phyloP scores from a whole-genome alignment of 441 rosid species.

The Biscutella laevigata region DNA sequence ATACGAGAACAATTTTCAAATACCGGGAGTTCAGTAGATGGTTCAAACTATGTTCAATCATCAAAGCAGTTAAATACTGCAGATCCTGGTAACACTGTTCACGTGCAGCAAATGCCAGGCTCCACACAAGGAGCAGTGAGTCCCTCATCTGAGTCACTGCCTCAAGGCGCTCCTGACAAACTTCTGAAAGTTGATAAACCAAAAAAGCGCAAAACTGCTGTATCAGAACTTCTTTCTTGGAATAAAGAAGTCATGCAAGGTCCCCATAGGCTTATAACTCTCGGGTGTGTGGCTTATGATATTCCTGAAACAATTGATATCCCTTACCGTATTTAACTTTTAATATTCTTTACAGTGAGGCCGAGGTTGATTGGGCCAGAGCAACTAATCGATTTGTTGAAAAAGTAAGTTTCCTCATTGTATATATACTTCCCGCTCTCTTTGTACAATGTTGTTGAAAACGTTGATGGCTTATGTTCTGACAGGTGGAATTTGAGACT shows the following conservation, averaged over 20 bases:
- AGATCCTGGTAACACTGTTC: no score
- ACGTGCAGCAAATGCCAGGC: constrained; percentile 26
- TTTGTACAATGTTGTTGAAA: constrained; percentile 8
- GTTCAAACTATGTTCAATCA: constrained; percentile 27
- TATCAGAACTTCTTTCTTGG: constrained; percentile 58
- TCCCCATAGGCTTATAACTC: constrained; percentile 38
- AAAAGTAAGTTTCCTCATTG: constrained; percentile 45
- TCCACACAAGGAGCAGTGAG: constrained; percentile 30
- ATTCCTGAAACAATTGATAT: no score
- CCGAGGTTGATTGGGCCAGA: constrained; percentile 65
- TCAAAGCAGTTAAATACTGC: constrained; percentile 30
- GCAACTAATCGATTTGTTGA: constrained; percentile 56
- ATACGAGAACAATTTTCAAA: constrained; percentile 31
- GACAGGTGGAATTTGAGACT: constrained; percentile 56
- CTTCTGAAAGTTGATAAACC: constrained; percentile 30
- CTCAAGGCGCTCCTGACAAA: constrained; percentile 27
- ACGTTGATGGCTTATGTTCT: constrained; percentile 15
- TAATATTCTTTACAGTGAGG: constrained; percentile 42
- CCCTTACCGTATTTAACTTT: neutral
- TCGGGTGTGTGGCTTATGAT: constrained; percentile 46
- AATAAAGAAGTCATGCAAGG: constrained; percentile 50
- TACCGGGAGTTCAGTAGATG: constrained; percentile 38
- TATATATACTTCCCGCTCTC: constrained; percentile 1
- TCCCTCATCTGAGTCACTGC: constrained; percentile 32
- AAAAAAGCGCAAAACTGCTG: constrained; percentile 62